Conservation (phyloP, 2,329 filamentous ascomycete genomes). For the Apiospora koreana region DNA sequence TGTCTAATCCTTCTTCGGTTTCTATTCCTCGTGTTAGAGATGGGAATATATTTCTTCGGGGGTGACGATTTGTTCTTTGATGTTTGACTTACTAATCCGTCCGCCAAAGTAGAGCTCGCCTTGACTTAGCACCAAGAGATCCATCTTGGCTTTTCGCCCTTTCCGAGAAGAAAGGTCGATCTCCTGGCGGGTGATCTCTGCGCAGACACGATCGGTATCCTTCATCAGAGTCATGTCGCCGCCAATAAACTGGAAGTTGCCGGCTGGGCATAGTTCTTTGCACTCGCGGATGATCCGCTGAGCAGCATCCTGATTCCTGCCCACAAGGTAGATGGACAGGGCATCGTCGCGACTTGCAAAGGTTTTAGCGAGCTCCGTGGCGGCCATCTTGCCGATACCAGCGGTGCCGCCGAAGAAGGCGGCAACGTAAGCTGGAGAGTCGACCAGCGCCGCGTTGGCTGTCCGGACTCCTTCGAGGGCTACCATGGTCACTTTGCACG, state of each 20-base stretch:
- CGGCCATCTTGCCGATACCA: constrained; percentile 22
- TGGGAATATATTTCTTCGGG: not conserved
- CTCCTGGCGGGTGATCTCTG: not conserved
- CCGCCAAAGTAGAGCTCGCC: not conserved
- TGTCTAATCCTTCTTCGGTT: not conserved
- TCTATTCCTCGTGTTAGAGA: not conserved
- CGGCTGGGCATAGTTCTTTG: constrained; percentile 9
- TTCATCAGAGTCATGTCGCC: not conserved
- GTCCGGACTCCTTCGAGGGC: constrained; percentile 16
- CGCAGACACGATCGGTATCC: not conserved
- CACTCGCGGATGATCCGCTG: constrained; percentile 24
- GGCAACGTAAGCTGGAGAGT: constrained; percentile 18
- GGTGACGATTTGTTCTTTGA: not conserved
- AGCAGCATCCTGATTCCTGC: not conserved
- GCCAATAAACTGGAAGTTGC: not conserved
- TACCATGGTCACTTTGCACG: constrained; percentile 8
- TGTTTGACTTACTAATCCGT: not conserved
- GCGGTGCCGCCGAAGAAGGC: constrained; percentile 23
- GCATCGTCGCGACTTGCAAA: constrained; percentile 16
- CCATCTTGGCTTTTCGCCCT: not conserved
- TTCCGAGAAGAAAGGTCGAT: not conserved
- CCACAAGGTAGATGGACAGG: constrained; percentile 17
- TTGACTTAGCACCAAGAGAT: not conserved
- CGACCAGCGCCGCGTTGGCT: constrained; percentile 17
- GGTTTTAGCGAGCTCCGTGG: constrained; percentile 17